Evolutionary conservation across 73 alveolate species (phyloP), one percentile per base, ranked within the genome.

Genomic region (Symbiodinium natans): DNA sequence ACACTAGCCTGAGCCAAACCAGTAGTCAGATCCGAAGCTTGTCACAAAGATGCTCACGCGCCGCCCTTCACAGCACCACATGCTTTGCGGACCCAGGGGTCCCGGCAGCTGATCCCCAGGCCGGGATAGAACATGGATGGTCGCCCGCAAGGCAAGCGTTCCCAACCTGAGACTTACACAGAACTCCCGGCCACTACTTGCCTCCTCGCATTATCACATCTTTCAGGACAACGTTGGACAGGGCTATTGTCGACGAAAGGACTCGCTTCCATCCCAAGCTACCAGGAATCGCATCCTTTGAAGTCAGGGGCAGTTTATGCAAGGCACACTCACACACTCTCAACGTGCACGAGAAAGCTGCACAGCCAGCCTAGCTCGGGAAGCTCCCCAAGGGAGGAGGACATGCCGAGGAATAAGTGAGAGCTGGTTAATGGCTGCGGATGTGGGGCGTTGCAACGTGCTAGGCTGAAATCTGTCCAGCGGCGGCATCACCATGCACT

Each of bases 221-320:
- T 13, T 9, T 9, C 59, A 9, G 13, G 21, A 6, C 59, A 46
- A 9, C 59, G 59, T 13, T 46, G 59, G n/a, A n/a, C n/a, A n/a
- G n/a, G n/a, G n/a, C n/a, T n/a, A 8, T 6, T 52, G 71, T 21
- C 71, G 17, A 19, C 84, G 43, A 74, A 29, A n/a, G 19, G 23
- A 34, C 97, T 90, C 97, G 39, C 97, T 90, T 48, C 97, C 97
- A n/a, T 90, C 97, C 97, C 97, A 90, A 19, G 97, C 97, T 71
- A 90, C 97, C 74, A 90, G 39, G n/a, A 90, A 71, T 68, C 97
- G 97, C 97, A 90, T 90, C 85, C 94, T 21, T 21, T 54, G 34
- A 42, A 8, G 71, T 52, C 71, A 52, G 6, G 4, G 71, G 71
- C 2, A 52, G 23, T 0, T 15, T 52, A n/a, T 46, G 59, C 59